Evolutionary conservation across 2,329 filamentous ascomycete species (phyloP), one percentile per base, ranked within the genome.

Genomic region (Cladorrhinum sp.): DNA sequence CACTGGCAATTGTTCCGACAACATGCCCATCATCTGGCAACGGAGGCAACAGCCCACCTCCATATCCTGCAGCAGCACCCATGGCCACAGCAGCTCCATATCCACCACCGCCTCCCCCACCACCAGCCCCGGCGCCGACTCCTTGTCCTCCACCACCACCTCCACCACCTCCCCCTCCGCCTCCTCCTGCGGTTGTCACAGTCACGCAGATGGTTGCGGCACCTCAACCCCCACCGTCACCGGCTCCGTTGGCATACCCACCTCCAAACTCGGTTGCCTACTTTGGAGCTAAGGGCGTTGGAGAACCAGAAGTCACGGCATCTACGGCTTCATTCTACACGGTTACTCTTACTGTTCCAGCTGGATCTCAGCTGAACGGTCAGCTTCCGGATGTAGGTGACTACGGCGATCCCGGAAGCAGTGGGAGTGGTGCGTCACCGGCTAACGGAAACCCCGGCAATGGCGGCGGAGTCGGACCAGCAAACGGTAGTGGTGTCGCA

Each of bases 1-100:
- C 55, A 39, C 18, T 55, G 58, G 61, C 61, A 14, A 59, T 61
- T 20, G 61, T 57, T 46, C 55, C 61, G n/a, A 63, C 61, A n/a
- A 58, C 50, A 18, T 60, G 49, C 21, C 54, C 57, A 20, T 28
- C 57, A 48, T 21, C 46, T 20, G 55, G 55, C 14, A 39, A 50
- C 33, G 55, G 55, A 46, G 16, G 46, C 24, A 50, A 36, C 39
- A 28, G 46, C 24, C 30, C 18, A 54, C 52, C n/a, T 16, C 26
- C 26, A 10, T 39, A 54, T n/a, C 24, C 50, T 9, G 26, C 52
- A 18, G 26, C 52, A 5, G 28, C 30, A 58, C 39, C 56, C 14
- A 46, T 28, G 14, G 46, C 46, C 36, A 24, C 42, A 21, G n/a
- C 46, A 24, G 26, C 48, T 51, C 57, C 48, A 28, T 39, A 9